Evolutionary conservation across 495 filamentous ascomycete genomes (phyloP), one percentile per base, ranked within the genome.

Genomic region (Podospora comata): DNA sequence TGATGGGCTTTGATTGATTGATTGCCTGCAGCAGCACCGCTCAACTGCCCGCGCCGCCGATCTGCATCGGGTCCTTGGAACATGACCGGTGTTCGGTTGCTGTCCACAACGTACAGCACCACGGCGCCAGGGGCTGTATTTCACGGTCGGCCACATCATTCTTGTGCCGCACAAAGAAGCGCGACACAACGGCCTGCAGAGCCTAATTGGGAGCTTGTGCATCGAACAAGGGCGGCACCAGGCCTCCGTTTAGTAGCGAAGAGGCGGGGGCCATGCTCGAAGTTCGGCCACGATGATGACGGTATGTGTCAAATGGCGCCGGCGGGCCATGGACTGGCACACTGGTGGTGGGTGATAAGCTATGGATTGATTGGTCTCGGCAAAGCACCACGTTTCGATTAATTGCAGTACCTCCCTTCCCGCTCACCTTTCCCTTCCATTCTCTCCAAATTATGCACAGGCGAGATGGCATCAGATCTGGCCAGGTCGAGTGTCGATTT

Each of bases 231-330:
- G 55, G 54, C 20, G 54, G 54, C 18, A 57, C 18, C 4, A 57
- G 34, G 34, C 34, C 34, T 39, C 34, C 34, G 34, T 4, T 39
- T 39, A 11, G 34, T 5, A 39, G 34, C 5, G 34, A 11, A 39
- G 34, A 23, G 23, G 23, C 23, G 34, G 34, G 34, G 34, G 39
- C 39, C 39, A 48, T 48, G 39, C 39, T 5, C 55, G 55, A 58
- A 20, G 55, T 23, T 58, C n/a, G 19, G 23, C n/a, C 16, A 63
- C 30, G 55, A 66, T 62, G 70, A 72, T 66, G 70, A 68, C 66
- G 70, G 64, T 64, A 68, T 66, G 69, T 68, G 69, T 69, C 70
- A 64, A 66, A 48, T 60, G 61, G 67, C 53, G 62, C 64, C 57
- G 62, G 63, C 66, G 65, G 62, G 32, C 20, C 28, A 11, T 44